These are phyloP conservation scores for Athelia sp. DNA, from an alignment of 1,284 basidiomycete species.

Conservation along the genomic window DNA sequence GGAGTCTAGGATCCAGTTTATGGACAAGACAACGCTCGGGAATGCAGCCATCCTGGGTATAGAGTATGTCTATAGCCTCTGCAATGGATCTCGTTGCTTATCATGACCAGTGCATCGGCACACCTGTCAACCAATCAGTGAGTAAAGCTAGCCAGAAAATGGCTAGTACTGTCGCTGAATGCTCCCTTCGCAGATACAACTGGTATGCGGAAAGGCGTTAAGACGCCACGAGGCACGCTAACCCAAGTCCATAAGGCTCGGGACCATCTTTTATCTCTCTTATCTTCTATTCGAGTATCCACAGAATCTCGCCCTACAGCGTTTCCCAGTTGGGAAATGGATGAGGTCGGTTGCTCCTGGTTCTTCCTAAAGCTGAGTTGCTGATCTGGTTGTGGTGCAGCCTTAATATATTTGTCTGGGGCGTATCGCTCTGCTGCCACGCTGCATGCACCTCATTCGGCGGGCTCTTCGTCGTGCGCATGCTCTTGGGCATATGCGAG, in stretches of 20 bases:
- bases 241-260: slow-evolving; percentile 41
- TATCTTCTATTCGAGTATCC: slow-evolving; percentile 67
- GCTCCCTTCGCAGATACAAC: slow-evolving; percentile 34
- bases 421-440: slow-evolving; percentile 54
- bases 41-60: slow-evolving; percentile 63
- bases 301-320: slow-evolving; percentile 70
- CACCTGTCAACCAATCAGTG: slow-evolving; percentile 52
- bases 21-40: slow-evolving; percentile 72
- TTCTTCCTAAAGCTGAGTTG: not conserved
- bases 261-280: slow-evolving; percentile 65
- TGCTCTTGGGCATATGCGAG: slow-evolving; percentile 73
- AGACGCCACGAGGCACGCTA: not conserved
- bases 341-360: slow-evolving; percentile 48
- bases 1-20: slow-evolving; percentile 56
- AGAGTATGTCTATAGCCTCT: slow-evolving; percentile 30
- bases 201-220: slow-evolving; percentile 26
- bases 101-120: slow-evolving; percentile 34
- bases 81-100: slow-evolving; percentile 2
- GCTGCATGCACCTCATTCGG: slow-evolving; percentile 72
- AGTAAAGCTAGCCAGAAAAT: slow-evolving; percentile 19
- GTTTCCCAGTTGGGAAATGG: slow-evolving; percentile 75
- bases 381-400: slow-evolving; percentile 34
- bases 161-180: not conserved
- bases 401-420: slow-evolving; percentile 69
- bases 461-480: slow-evolving; percentile 58